Evolutionary conservation across 1,139 yeast genomes (phyloP).

Genomic region (Nakaseomyces uthaithaninus): DNA sequence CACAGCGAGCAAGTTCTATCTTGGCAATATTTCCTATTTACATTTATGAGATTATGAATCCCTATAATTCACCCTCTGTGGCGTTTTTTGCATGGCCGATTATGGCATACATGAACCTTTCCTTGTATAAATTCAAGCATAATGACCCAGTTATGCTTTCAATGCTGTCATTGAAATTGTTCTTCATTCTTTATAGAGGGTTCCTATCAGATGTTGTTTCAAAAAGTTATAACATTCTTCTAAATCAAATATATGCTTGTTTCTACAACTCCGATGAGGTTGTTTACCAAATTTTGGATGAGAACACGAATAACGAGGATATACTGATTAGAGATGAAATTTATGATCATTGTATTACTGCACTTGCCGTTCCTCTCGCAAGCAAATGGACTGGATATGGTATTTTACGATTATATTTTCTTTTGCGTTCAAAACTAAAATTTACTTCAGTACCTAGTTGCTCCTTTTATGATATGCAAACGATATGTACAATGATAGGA

Average conservation of each 20-base stretch:
- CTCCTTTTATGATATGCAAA: constrained; percentile 36
- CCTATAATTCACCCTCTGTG: constrained; percentile 9
- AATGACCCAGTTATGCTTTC: background rate
- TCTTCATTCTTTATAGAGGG: background rate
- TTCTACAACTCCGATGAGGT: background rate
- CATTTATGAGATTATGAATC: background rate
- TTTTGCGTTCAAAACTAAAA: constrained; percentile 5
- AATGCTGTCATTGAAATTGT: constrained; percentile 11
- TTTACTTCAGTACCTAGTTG: constrained; percentile 7
- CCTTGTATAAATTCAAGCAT: constrained; percentile 6
- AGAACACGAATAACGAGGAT: constrained; percentile 2
- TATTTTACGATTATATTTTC: constrained; percentile 2
- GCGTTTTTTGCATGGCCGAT: constrained; percentile 10
- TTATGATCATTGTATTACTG: constrained; percentile 12
- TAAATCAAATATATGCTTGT: constrained; percentile 2
- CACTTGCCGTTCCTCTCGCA: constrained; percentile 12
- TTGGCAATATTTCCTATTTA: constrained; percentile 14
- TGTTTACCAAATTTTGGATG: constrained; percentile 3
- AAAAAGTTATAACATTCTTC: background rate
- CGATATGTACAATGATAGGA: constrained; percentile 35
- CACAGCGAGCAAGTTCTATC: constrained; percentile 14
- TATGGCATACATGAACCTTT: constrained; percentile 14
- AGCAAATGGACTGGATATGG: constrained; percentile 10
- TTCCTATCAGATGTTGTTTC: background rate
- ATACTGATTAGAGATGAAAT: constrained; percentile 13